Conservation (phyloP, 768 basidiomycete genomes). For the Psilocybe tampanensis region DNA sequence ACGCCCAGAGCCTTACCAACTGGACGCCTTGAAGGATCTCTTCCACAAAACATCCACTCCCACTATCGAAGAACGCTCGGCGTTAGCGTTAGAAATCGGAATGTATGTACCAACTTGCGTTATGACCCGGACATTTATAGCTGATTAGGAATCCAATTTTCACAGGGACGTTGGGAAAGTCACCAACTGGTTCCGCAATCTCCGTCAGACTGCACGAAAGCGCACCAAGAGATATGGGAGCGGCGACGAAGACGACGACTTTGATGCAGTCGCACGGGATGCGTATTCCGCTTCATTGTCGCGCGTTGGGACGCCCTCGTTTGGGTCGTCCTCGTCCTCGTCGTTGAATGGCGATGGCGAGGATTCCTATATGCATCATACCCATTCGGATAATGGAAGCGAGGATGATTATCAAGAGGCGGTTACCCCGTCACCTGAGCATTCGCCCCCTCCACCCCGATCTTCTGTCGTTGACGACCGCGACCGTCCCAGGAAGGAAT, state of each 20-base stretch:
- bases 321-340: constrained; percentile 55
- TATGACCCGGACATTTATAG: constrained; percentile 13
- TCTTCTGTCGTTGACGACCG: neutral
- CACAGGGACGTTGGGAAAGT: constrained; percentile 80
- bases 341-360: constrained; percentile 50
- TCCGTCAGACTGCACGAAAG: constrained; percentile 80
- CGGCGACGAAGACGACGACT: constrained; percentile 48
- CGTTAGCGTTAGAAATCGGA: constrained; percentile 74
- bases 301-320: constrained; percentile 53
- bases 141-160: constrained; percentile 15
- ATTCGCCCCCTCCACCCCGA: constrained; percentile 35
- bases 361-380: constrained; percentile 43
- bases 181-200: constrained; percentile 87
- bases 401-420: constrained; percentile 78
- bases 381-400: constrained; percentile 57
- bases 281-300: constrained; percentile 47
- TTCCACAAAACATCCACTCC: constrained; percentile 71
- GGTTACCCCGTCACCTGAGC: constrained; percentile 69
- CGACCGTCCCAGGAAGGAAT: constrained; percentile 15
- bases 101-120: constrained; percentile 51
- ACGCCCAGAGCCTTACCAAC: constrained; percentile 78
- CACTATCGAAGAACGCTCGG: constrained; percentile 77
- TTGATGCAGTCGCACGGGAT: constrained; percentile 41
- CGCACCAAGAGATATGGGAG: constrained; percentile 56
- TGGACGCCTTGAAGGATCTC: constrained; percentile 72